These are phyloP conservation scores for Chaetomium sp. DNA, from an alignment of 2,329 filamentous ascomycete species.

Conservation along the genomic window DNA sequence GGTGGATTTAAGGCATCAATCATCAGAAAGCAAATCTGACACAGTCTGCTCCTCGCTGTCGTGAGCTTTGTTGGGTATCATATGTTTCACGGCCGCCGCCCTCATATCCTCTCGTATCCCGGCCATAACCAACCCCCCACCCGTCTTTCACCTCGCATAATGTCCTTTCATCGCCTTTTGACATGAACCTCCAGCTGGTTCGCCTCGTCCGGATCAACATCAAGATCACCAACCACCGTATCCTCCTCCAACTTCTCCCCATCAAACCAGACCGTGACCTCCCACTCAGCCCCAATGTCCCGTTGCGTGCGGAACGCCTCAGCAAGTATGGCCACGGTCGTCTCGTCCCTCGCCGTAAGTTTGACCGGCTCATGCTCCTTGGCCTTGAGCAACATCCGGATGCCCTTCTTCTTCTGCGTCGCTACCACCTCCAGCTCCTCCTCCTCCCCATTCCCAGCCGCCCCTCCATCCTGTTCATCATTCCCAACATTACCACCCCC, in stretches of 20 bases:
- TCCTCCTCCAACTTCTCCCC: constrained; percentile 62
- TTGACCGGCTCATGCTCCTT: constrained; percentile 44
- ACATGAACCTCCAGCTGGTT: constrained; percentile 71
- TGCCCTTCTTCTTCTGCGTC: constrained; percentile 18
- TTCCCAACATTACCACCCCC: constrained; percentile 30
- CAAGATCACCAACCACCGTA: constrained; percentile 56
- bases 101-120: neutral
- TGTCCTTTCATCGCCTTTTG: constrained; percentile 27
- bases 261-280: constrained; percentile 64
- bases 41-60: neutral
- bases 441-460: constrained; percentile 5
- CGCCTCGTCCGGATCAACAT: constrained; percentile 58
- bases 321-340: constrained; percentile 56
- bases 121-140: no score
- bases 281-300: constrained; percentile 42
- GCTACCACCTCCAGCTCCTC: neutral
- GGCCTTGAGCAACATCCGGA: constrained; percentile 45
- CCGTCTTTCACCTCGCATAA: no score
- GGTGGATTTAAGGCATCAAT: no score
- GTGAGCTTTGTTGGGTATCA: constrained; percentile 12
- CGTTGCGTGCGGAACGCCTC: constrained; percentile 53
- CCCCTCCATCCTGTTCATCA: constrained; percentile 18
- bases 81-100: neutral
- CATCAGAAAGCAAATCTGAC: neutral
- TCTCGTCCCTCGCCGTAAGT: constrained; percentile 47